Percentiles rank a stretch among this genome's conserved stretches.
phyloP scores from a whole-genome alignment of 352 stramenopile species.

The Globisporangium alternatum region DNA sequence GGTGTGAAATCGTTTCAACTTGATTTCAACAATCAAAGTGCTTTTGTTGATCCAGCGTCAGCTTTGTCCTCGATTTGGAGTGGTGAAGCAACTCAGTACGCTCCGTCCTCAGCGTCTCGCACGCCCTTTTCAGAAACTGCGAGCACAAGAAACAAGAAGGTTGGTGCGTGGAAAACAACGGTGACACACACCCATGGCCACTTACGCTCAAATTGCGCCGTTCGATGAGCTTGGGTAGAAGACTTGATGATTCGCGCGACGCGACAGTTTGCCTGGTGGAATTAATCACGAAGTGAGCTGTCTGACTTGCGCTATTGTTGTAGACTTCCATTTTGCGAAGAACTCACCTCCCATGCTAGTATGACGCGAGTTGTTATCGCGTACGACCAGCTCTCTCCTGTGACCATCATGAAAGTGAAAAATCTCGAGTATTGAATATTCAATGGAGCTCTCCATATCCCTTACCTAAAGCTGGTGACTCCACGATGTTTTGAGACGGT shows the following conservation, averaged over 20 bases:
- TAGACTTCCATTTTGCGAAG: background rate
- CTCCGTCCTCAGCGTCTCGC: constrained; percentile 3
- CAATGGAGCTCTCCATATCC: background rate
- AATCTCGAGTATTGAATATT: background rate
- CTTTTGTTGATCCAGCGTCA: background rate
- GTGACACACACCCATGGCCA: background rate
- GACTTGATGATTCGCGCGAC: constrained; percentile 54
- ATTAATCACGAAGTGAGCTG: background rate
- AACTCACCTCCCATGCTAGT: constrained; percentile 67
- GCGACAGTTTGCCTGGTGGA: constrained; percentile 30
- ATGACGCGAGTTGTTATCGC: constrained; percentile 56
- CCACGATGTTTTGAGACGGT: constrained; percentile 8
- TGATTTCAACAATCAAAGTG: background rate
- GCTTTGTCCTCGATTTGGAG: background rate
- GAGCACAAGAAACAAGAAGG: background rate
- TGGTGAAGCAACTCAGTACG: background rate
- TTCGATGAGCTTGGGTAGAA: constrained; percentile 32
- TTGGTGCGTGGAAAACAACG: background rate
- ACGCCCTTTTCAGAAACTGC: constrained; percentile 17
- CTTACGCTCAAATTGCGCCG: constrained; percentile 41
- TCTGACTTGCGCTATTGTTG: background rate
- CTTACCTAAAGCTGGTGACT: constrained; percentile 32
- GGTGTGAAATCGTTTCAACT: background rate
- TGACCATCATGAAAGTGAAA: background rate
- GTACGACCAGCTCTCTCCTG: constrained; percentile 73